Evolutionary conservation across 2,329 filamentous ascomycete genomes (phyloP).

Genomic region (Aspergillus brunneoviolaceus): DNA sequence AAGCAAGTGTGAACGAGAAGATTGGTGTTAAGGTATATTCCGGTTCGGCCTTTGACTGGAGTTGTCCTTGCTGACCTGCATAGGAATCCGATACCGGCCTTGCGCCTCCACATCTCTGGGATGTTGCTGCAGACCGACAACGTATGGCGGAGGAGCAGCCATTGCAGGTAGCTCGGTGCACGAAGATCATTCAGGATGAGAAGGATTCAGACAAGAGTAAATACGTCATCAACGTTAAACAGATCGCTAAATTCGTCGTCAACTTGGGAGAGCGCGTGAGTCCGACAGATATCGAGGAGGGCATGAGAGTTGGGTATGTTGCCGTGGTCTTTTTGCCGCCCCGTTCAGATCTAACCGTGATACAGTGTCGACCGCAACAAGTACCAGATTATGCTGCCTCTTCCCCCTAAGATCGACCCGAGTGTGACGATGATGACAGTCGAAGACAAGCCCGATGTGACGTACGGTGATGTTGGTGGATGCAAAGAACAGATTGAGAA

Average conservation of each 20-base stretch:
- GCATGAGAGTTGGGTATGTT: constrained; percentile 85
- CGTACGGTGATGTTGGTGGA: constrained; percentile 96
- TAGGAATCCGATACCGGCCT: constrained; percentile 98
- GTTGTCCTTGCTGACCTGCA: constrained; percentile 26
- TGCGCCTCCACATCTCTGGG: constrained; percentile 97
- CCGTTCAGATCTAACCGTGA: not conserved
- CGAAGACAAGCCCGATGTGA: constrained; percentile 98
- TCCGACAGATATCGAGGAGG: constrained; percentile 98
- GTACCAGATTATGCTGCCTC: constrained; percentile 95
- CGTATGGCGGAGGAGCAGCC: constrained; percentile 98
- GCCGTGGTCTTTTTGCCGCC: not conserved
- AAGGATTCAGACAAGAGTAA: constrained; percentile 97
- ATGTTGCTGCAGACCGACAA: constrained; percentile 95
- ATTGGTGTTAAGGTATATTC: constrained; percentile 62
- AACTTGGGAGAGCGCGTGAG: constrained; percentile 95
- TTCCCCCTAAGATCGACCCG: constrained; percentile 97
- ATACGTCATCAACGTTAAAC: constrained; percentile 99
- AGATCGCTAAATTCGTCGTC: constrained; percentile 99
- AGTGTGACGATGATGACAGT: constrained; percentile 99
- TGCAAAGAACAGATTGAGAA: constrained; percentile 99
- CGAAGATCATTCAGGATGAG: constrained; percentile 97
- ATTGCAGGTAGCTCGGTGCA: constrained; percentile 94
- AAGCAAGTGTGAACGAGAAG: constrained; percentile 97
- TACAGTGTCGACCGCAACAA: constrained; percentile 88
- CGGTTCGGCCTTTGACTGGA: not conserved